Evolutionary conservation across 768 basidiomycete species (phyloP).

Genomic region (Cystoderma amianthinum): DNA sequence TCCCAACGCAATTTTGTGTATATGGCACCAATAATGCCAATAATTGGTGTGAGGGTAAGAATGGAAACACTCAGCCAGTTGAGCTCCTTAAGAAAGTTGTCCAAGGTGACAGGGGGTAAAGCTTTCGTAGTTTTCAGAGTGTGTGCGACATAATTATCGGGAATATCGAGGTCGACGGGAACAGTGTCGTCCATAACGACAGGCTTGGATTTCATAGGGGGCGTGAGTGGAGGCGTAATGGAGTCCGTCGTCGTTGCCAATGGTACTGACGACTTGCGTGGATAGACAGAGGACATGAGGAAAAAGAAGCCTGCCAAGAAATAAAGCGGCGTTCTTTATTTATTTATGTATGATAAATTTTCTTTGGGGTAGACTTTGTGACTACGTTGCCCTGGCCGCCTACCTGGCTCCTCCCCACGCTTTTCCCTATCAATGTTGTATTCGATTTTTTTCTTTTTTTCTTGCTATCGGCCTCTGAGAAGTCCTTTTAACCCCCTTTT

Average conservation of each 20-base stretch:
- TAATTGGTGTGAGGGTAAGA: slow-evolving; percentile 64
- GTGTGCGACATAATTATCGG: slow-evolving; percentile 79
- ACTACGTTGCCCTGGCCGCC: neutral
- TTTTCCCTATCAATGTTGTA: neutral
- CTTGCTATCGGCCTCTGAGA: neutral
- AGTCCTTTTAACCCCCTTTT: neutral
- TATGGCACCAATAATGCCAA: slow-evolving; percentile 68
- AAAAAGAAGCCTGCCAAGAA: slow-evolving; percentile 1
- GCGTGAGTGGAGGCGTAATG: slow-evolving; percentile 5
- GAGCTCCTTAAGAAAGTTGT: slow-evolving; percentile 53
- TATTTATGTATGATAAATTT: neutral
- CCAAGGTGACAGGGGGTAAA: slow-evolving; percentile 60
- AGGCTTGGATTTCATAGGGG: slow-evolving; percentile 1
- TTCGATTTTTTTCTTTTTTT: neutral
- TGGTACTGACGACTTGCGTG: slow-evolving; percentile 15
- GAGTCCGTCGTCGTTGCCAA: neutral
- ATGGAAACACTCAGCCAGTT: slow-evolving; percentile 74
- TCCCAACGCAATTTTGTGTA: slow-evolving; percentile 62
- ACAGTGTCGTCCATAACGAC: slow-evolving; percentile 12
- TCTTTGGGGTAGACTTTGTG: neutral
- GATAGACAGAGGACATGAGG: slow-evolving; percentile 21
- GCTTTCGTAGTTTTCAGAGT: slow-evolving; percentile 63
- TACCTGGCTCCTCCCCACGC: neutral
- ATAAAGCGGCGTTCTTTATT: neutral
- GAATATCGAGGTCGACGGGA: slow-evolving; percentile 54